Conservation (phyloP, 164 flowering plant species). For the grape (Vitis vinifera) region ASM3070453v1 NC_081821.1:2219001-2219500, state of each 20-base stretch:
- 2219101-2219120: conserved; percentile 73
- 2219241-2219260: conserved; percentile 98
- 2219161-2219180: neutral
- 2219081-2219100: conserved; percentile 98
- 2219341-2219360: neutral
- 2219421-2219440: conserved; percentile 99
- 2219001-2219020: conserved; percentile 76
- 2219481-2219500: conserved; percentile 90
- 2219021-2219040: conserved; percentile 63
- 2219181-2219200: conserved; percentile 32
- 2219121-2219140: neutral
- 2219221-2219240: conserved; percentile 90
- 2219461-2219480: conserved; percentile 85
- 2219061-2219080: conserved; percentile 97
- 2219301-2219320: conserved; percentile 89
- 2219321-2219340: conserved; percentile 20
- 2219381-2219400: neutral
- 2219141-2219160: neutral
- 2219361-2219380: neutral
- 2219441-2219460: conserved; percentile 98
- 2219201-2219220: conserved; percentile 97
- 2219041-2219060: conserved; percentile 53
- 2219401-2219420: conserved; percentile 10
- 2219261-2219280: conserved; percentile 99
- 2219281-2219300: conserved; percentile 85